Base-by-base conservation (phyloP, 805 yeast species). In the Saccharomycopsis guyanensis region DNA sequence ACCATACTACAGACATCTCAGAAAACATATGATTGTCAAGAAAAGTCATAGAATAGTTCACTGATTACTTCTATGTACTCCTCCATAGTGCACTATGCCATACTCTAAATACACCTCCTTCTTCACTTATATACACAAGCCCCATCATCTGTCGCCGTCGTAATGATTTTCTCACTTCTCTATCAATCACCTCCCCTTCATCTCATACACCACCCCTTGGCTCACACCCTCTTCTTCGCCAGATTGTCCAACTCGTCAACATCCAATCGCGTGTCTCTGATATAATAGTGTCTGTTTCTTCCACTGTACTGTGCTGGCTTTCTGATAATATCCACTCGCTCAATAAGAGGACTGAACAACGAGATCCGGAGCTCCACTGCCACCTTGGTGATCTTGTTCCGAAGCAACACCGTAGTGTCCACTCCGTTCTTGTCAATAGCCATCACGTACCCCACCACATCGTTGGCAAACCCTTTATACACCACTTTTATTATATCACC, bases 221-320 rank as follows among this genome's bases (percentile, higher is more conserved):
- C n/a, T n/a, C n/a, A n/a, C 10, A 7, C 10, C 10, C 22, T 40
- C 36, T 31, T 27, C 23, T 40, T 40, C 39, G 15, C 15, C 12
- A n/a, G 32, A 18, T 33, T 22, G 29, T 40, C 43, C 36, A 40
- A 40, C 18, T 13, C 88, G 53, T 79, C 82, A 42, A 82, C 89
- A 63, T 86, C 95, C 62, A 80, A 66, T 59, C 77, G 80, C 43
- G 82, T 72, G 63, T 75, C 82, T 68, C 96, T 83, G 59, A 93
- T 83, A 66, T 86, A 93, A 72, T 82, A 89, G 57, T 87, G 91
- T 71, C 86, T 91, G 66, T 79, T 78, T 75, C 95, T 79, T 52
- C 73, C 71, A 70, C 83, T 78, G 64, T 86, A 80, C 59, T 74
- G 76, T 53, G 67, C 64, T 33, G 95, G 91, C 64, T 81, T 81